Evolutionary conservation across 495 filamentous ascomycete species (phyloP).

Genomic region (Podospora bellae-mahoneyi): DNA sequence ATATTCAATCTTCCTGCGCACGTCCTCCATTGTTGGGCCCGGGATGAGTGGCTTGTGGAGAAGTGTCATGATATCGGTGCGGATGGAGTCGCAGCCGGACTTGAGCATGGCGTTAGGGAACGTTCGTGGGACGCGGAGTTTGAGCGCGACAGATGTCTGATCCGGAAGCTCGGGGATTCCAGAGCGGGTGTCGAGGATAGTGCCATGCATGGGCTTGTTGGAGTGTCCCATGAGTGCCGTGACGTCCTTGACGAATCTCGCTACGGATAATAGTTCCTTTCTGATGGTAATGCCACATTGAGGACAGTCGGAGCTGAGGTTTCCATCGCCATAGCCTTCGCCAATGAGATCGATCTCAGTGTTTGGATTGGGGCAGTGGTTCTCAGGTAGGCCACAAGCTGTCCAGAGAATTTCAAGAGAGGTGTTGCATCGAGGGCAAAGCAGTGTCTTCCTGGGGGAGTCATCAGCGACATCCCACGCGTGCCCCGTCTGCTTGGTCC

Average conservation of each 20-base stretch:
- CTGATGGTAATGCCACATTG: conserved; percentile 50
- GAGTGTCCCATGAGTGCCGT: conserved; percentile 38
- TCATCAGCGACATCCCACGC: conserved; percentile 61
- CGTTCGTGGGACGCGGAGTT: conserved; percentile 31
- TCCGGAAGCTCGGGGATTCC: conserved; percentile 32
- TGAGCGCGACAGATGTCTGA: neutral
- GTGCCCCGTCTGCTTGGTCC: conserved; percentile 49
- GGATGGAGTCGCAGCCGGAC: conserved; percentile 31
- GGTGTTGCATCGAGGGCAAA: conserved; percentile 56
- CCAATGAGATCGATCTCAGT: conserved; percentile 30
- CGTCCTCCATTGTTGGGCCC: conserved; percentile 39
- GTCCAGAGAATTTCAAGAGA: conserved; percentile 58
- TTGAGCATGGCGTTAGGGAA: conserved; percentile 62
- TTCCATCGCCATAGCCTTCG: conserved; percentile 65
- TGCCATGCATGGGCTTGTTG: conserved; percentile 61
- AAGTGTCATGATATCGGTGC: conserved; percentile 35
- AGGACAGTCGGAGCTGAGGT: conserved; percentile 44
- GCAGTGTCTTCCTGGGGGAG: conserved; percentile 43
- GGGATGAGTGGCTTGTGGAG: conserved; percentile 26
- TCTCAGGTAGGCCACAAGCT: conserved; percentile 42
- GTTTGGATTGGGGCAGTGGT: conserved; percentile 14
- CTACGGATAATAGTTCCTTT: conserved; percentile 53
- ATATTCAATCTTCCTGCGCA: conserved; percentile 44
- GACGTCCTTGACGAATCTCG: conserved; percentile 57
- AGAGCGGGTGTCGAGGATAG: conserved; percentile 45